A percentile compares a stretch with the other conserved stretches of the same genome.
These are phyloP conservation scores for Fusarium illudens DNA, from an alignment of 2,329 filamentous ascomycete genomes.

Conservation along the genomic window DNA sequence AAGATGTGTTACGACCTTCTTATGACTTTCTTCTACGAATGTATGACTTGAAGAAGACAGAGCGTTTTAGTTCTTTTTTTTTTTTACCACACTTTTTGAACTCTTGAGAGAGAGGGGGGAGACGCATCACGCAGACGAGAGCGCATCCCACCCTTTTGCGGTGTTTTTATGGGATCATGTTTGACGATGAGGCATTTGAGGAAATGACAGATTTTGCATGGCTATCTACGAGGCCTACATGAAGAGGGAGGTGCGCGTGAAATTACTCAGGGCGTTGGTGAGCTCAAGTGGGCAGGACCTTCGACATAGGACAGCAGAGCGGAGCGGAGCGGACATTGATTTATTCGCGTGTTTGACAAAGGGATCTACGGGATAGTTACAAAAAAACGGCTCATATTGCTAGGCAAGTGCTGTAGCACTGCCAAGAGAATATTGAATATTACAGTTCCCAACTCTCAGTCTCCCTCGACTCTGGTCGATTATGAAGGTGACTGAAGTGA, in stretches of 20 bases:
- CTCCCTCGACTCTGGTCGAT: not conserved
- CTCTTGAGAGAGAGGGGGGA: slow-evolving; percentile 21
- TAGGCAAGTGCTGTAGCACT: slow-evolving; percentile 38
- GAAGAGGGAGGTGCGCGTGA: slow-evolving; percentile 39
- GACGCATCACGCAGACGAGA: slow-evolving; percentile 38
- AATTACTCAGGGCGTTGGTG: slow-evolving; percentile 41
- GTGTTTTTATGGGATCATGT: slow-evolving; percentile 45
- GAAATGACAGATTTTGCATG: slow-evolving; percentile 41
- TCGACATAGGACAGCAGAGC: slow-evolving; percentile 30
- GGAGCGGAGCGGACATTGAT: slow-evolving; percentile 34
- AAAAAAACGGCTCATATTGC: slow-evolving; percentile 40
- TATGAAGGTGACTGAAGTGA: not conserved
- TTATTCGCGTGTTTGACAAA: slow-evolving; percentile 36
- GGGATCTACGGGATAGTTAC: slow-evolving; percentile 38
- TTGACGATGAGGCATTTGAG: slow-evolving; percentile 44
- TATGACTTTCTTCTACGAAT: slow-evolving; percentile 52
- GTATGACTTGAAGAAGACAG: slow-evolving; percentile 54
- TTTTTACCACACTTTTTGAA: slow-evolving; percentile 29
- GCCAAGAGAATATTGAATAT: slow-evolving; percentile 36
- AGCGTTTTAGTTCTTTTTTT: slow-evolving; percentile 42
- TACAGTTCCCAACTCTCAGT: slow-evolving; percentile 13
- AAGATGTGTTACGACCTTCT: slow-evolving; percentile 50
- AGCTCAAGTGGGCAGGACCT: slow-evolving; percentile 45
- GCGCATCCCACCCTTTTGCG: slow-evolving; percentile 33
- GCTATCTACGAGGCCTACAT: slow-evolving; percentile 36